phyloP scores from a whole-genome alignment of 495 filamentous ascomycete species.

The Copromyces sp. region DNA sequence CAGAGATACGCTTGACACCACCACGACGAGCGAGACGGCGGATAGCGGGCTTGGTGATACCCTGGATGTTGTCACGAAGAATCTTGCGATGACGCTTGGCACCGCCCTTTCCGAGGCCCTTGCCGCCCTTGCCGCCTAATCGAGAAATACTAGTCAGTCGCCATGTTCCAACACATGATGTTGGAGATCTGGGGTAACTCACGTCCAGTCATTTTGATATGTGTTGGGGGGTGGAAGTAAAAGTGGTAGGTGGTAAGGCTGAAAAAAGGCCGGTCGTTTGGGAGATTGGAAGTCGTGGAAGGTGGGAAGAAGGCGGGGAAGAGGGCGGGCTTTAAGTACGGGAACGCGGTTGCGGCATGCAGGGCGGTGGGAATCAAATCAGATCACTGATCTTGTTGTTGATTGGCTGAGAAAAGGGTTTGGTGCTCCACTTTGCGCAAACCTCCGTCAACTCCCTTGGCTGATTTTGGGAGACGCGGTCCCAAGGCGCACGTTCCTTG shows the following conservation, averaged over 20 bases:
- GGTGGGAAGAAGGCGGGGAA: slow-evolving; percentile 39
- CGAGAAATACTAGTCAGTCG: slow-evolving; percentile 18
- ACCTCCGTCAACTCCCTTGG: slow-evolving; percentile 5
- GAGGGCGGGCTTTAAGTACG: slow-evolving; percentile 32
- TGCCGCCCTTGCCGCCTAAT: slow-evolving; percentile 83
- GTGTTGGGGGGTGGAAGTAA: slow-evolving; percentile 20
- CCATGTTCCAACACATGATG: slow-evolving; percentile 11
- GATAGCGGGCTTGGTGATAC: slow-evolving; percentile 99
- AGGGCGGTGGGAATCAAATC: slow-evolving; percentile 33
- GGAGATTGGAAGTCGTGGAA: slow-evolving; percentile 8
- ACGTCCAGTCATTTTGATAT: slow-evolving; percentile 83
- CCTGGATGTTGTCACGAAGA: slow-evolving; percentile 98
- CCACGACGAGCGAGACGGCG: slow-evolving; percentile 99
- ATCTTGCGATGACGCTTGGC: slow-evolving; percentile 98
- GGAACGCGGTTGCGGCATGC: slow-evolving; percentile 18
- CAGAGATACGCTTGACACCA: slow-evolving; percentile 99
- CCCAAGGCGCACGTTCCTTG: slow-evolving; percentile 1
- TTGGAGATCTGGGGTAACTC: slow-evolving; percentile 39
- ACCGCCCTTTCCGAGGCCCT: slow-evolving; percentile 79
- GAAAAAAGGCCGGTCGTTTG: slow-evolving; percentile 7
- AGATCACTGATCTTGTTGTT: slow-evolving; percentile 20
- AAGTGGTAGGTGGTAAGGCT: slow-evolving; percentile 6
- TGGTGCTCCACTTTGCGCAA: slow-evolving; percentile 4
- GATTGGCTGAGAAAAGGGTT: background rate
- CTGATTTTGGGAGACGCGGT: slow-evolving; percentile 14